Evolutionary conservation across 257 asterid genomes (phyloP).

Genomic region (Primulina eburnea): DNA sequence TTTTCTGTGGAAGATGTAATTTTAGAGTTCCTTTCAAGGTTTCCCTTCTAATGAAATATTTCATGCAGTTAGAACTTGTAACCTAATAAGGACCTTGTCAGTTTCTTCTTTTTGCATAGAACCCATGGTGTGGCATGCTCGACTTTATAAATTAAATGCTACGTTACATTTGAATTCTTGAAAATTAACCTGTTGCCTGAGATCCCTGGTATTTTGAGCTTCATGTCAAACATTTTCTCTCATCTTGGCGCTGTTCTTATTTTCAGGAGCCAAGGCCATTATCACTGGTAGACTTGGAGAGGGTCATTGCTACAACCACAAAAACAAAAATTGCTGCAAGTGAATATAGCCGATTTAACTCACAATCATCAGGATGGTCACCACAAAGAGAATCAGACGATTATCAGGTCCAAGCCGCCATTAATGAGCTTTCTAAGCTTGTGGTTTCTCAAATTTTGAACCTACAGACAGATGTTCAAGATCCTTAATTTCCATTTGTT

Average conservation of each 20-base stretch:
- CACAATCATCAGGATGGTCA: slow-evolving; percentile 40
- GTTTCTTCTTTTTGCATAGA: background rate
- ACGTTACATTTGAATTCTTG: background rate
- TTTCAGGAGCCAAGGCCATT: slow-evolving; percentile 69
- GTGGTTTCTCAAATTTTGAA: slow-evolving; percentile 55
- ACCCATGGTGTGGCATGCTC: background rate
- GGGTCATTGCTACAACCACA: slow-evolving; percentile 48
- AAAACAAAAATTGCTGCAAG: slow-evolving; percentile 69
- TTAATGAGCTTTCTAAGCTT: slow-evolving; percentile 51
- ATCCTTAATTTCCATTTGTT: slow-evolving; percentile 29
- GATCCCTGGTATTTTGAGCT: background rate
- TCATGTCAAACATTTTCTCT: background rate
- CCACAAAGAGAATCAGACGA: slow-evolving; percentile 40
- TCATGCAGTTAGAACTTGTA: background rate
- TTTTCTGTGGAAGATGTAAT: background rate
- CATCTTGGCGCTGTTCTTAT: too few relatives aligned
- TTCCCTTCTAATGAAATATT: background rate
- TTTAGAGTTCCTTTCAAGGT: background rate
- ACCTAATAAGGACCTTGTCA: background rate
- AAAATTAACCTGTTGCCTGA: background rate
- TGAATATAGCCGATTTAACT: slow-evolving; percentile 52
- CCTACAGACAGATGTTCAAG: slow-evolving; percentile 44
- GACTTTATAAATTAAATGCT: background rate
- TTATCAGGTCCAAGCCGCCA: slow-evolving; percentile 56
- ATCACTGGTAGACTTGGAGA: slow-evolving; percentile 62